phyloP scores from a whole-genome alignment of 2,329 filamentous ascomycete species.

The Sporothrix euskadiensis region DNA sequence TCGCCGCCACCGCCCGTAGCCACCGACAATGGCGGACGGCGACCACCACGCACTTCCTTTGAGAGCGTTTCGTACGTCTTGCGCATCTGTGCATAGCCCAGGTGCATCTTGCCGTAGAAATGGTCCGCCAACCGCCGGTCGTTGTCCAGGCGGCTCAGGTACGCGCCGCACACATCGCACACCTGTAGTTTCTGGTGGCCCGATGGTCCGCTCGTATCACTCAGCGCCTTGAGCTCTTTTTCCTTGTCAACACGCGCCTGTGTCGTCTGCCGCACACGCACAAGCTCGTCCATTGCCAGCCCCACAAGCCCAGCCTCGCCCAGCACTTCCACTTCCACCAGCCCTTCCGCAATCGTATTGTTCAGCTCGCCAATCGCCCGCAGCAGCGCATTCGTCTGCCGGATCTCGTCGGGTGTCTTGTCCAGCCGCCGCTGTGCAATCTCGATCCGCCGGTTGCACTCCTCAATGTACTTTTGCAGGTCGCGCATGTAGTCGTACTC shows the following conservation, averaged over 20 bases:
- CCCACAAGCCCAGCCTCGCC: constrained; percentile 79
- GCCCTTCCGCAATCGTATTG: constrained; percentile 74
- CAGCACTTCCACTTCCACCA: constrained; percentile 82
- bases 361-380: constrained; percentile 82
- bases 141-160: constrained; percentile 88
- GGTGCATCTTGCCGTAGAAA: constrained; percentile 99
- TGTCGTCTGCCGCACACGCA: constrained; percentile 77
- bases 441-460: constrained; percentile 93
- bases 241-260: constrained; percentile 81
- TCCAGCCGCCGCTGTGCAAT: constrained; percentile 84
- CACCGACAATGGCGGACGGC: constrained; percentile 46
- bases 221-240: constrained; percentile 83
- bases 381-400: constrained; percentile 87
- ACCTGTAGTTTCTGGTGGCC: constrained; percentile 98
- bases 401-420: constrained; percentile 96
- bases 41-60: constrained; percentile 67
- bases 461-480: constrained; percentile 94
- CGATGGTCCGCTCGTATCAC: constrained; percentile 87
- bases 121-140: constrained; percentile 92
- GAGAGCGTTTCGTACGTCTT: constrained; percentile 86
- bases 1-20: constrained; percentile 41
- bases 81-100: constrained; percentile 97
- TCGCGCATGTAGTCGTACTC: constrained; percentile 97
- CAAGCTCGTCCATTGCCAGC: constrained; percentile 82
- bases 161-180: constrained; percentile 96